These are phyloP conservation scores for Anaeramoeba ignava DNA, from an alignment of 78 protist genomes.

Conservation along the genomic window DNA sequence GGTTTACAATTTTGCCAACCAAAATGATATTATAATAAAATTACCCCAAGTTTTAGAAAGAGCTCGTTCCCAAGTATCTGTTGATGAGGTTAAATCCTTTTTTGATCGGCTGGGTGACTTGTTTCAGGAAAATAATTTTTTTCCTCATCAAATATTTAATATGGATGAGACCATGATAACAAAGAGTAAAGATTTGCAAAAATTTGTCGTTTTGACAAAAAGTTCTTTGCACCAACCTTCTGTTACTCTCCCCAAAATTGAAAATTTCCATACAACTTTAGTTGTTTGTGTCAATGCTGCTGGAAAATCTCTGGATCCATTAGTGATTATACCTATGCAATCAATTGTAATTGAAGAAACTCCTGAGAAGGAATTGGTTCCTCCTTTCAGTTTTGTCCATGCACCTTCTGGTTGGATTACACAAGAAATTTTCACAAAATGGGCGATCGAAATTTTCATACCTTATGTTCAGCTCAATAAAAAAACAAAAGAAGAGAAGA, in stretches of 20 bases:
- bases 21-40: neutral
- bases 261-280: neutral
- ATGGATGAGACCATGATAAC: neutral
- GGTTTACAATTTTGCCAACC: neutral
- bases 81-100: neutral
- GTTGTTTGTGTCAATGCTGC: neutral
- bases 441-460: neutral
- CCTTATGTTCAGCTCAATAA: neutral
- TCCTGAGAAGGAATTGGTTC: neutral
- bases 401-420: neutral
- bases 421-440: neutral
- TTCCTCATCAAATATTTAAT: neutral
- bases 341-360: neutral
- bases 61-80: neutral
- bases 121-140: neutral
- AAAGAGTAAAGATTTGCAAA: neutral
- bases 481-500: neutral
- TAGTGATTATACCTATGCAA: neutral
- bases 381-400: neutral
- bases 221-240: no score
- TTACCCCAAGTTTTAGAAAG: neutral
- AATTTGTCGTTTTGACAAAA: neutral
- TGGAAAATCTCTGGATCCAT: neutral
- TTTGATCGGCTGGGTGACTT: neutral
- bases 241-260: no score